Percentiles rank a stretch among this genome's conserved stretches.
Evolutionary conservation across 139 green algal species (phyloP).

Genomic region (Volvox africanus): DNA sequence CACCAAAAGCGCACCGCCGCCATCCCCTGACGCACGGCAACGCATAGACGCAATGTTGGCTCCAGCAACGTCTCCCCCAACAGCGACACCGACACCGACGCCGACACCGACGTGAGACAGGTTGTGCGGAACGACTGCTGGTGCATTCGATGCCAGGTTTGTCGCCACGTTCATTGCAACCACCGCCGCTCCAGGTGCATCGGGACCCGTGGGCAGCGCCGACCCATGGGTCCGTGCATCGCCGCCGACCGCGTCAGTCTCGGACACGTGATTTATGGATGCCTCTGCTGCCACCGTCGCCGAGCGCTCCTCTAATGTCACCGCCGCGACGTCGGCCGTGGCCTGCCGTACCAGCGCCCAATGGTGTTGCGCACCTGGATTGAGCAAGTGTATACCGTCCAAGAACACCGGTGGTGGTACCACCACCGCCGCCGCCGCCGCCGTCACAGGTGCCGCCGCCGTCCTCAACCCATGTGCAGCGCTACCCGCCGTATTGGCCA

Average conservation of each 20-base stretch:
- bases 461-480: background rate
- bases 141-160: background rate
- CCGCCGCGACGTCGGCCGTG: background rate
- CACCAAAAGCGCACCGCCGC: background rate
- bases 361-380: slow-evolving; percentile 75
- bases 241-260: background rate
- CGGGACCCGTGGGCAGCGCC: background rate
- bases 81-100: background rate
- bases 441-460: slow-evolving; percentile 30
- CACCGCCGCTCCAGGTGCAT: background rate
- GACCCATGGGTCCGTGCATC: background rate
- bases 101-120: background rate
- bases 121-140: background rate
- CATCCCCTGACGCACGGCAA: background rate
- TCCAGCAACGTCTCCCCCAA: background rate
- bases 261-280: background rate
- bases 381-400: slow-evolving; percentile 84
- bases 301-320: background rate
- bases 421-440: slow-evolving; percentile 31
- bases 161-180: background rate
- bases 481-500: slow-evolving; percentile 18
- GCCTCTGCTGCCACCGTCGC: slow-evolving; percentile 17
- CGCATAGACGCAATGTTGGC: background rate
- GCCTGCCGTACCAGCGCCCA: slow-evolving; percentile 50
- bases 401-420: slow-evolving; percentile 53